These are phyloP conservation scores for Cicer bijugum DNA, from an alignment of 306 rosid genomes.

Conservation along the genomic window DNA sequence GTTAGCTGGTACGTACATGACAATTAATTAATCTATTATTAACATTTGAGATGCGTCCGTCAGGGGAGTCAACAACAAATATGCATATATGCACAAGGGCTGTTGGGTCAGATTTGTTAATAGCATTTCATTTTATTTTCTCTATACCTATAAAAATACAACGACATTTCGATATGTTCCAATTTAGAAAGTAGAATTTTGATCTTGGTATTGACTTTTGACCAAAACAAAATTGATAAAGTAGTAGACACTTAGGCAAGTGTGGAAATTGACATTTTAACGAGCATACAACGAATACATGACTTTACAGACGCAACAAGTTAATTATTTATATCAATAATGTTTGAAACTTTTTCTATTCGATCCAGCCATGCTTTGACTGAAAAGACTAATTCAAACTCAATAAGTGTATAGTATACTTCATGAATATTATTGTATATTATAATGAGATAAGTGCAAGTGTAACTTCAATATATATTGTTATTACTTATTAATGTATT, in stretches of 20 bases:
- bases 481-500: slow-evolving; percentile 13
- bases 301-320: slow-evolving; percentile 41
- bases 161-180: slow-evolving; percentile 2
- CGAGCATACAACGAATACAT: slow-evolving; percentile 9
- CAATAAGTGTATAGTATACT: slow-evolving; percentile 22
- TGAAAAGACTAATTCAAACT: slow-evolving; percentile 42
- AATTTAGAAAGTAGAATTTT: slow-evolving; percentile 11
- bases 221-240: slow-evolving; percentile 30
- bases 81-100: slow-evolving; percentile 1
- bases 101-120: slow-evolving; percentile 15
- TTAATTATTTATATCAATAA: slow-evolving; percentile 4
- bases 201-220: slow-evolving; percentile 45
- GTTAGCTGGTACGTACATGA: no score
- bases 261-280: slow-evolving; percentile 39
- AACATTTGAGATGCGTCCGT: neutral
- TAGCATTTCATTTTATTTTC: slow-evolving; percentile 1
- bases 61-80: neutral
- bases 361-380: slow-evolving; percentile 48
- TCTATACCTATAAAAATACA: neutral
- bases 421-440: neutral
- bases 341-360: slow-evolving; percentile 20
- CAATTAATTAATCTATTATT: neutral
- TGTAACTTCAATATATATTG: neutral
- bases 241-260: neutral
- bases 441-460: neutral